Base-by-base conservation (phyloP, 805 yeast genomes). In the Saitoella complicata region DNA sequence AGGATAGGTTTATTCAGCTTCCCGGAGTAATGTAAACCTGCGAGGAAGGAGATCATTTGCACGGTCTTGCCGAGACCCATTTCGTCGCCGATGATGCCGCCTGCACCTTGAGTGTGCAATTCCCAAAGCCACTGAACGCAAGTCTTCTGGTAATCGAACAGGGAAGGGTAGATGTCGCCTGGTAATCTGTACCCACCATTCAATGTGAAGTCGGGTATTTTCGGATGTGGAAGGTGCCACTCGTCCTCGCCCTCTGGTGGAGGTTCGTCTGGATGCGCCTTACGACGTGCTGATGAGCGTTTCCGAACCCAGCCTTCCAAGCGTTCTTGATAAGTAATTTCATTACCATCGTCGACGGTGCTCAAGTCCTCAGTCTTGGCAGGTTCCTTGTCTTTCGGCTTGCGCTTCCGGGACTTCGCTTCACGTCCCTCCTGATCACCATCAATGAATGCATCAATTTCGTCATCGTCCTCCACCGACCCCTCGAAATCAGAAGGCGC, bases 111-210 rank as follows among this genome's bases (percentile, higher is more conserved):
- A 13, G 76, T 70, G 55, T 82, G 79, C n/a, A 91, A 66, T 57
- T 91, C 98, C 79, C 93, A 87, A 1, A 91, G 71, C 98, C 98
- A 88, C 55, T 91, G 95, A 1, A 91, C 96, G 49, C 97, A 85
- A 0, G 97, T 91, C 55, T 83, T 83, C 55, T 91, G 98, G 59
- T 91, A 91, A 51, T 84, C 94, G 56, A 91, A 91, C 9, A 91
- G 63, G 4, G 85, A 71, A 0, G 91, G 78, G 60, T 80, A 85
- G 0, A 91, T 76, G 51, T 88, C 96, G 2, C 96, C 97, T 0
- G 98, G 97, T 0, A 91, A 67, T 47, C 65, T 71, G 60, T 79
- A 85, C 6, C 71, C 73, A 36, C 72, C 74, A 55, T 84, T 80
- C 5, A 88, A 62, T 5, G 72, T 67, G 0, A 94, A 87, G 59